Evolutionary conservation across 441 rosid genomes (phyloP).

Genomic region (Adansonia madagascariensis): DNA sequence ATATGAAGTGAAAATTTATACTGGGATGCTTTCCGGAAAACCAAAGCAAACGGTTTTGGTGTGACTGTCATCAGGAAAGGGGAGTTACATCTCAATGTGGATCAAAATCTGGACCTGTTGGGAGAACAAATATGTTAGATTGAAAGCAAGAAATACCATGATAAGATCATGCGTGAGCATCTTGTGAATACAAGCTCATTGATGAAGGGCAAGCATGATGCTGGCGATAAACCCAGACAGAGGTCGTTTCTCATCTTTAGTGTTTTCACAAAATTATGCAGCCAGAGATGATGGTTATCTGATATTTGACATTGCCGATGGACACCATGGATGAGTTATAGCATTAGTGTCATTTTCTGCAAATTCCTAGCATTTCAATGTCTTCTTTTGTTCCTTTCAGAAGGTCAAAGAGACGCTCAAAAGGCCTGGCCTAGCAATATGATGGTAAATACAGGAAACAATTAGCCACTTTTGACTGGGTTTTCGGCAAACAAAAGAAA

Average conservation of each 20-base stretch:
- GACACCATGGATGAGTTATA: slow-evolving; percentile 4
- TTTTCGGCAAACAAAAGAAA: neutral
- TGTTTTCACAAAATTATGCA: neutral
- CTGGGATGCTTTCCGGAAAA: slow-evolving; percentile 85
- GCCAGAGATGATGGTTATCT: neutral
- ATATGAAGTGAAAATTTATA: neutral
- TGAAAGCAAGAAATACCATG: slow-evolving; percentile 88
- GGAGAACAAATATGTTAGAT: slow-evolving; percentile 76
- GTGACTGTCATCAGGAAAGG: slow-evolving; percentile 84
- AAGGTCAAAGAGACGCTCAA: slow-evolving; percentile 40
- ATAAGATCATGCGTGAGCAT: slow-evolving; percentile 71
- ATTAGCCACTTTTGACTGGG: neutral
- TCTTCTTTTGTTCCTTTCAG: slow-evolving; percentile 34
- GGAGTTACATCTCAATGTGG: slow-evolving; percentile 75
- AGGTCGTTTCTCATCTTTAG: slow-evolving; percentile 42
- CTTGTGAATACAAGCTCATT: slow-evolving; percentile 71
- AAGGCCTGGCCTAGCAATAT: slow-evolving; percentile 29
- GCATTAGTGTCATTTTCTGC: neutral
- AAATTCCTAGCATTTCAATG: neutral
- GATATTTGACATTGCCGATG: neutral
- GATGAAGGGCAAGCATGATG: slow-evolving; percentile 76
- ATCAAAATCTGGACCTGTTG: slow-evolving; percentile 76
- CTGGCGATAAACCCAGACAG: slow-evolving; percentile 35
- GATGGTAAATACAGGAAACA: neutral
- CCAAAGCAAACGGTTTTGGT: slow-evolving; percentile 78